Percentiles rank a stretch among this genome's conserved stretches.
Conservation (phyloP, 2,329 filamentous ascomycete genomes). For the Metarhizium anisopliae region DNA sequence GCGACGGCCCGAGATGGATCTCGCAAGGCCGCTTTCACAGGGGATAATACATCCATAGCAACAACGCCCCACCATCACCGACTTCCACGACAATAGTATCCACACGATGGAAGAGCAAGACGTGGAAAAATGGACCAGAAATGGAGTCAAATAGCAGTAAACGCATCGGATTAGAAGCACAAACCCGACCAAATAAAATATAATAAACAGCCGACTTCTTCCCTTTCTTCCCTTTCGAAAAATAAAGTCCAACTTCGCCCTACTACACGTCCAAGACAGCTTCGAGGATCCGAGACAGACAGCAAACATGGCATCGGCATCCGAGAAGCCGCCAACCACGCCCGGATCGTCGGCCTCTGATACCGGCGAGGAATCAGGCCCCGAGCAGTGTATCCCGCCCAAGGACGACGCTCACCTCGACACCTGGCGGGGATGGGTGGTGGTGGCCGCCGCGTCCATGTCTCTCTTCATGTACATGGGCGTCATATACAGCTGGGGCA, state of each 20-base stretch:
- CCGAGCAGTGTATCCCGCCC: not conserved
- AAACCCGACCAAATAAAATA: not conserved
- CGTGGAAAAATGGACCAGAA: not conserved
- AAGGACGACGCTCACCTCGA: constrained; percentile 7
- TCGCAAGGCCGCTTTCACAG: too few species aligned
- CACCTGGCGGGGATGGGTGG: constrained; percentile 15
- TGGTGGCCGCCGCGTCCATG: constrained; percentile 15
- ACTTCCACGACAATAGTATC: not conserved
- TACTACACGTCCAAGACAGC: too few species aligned
- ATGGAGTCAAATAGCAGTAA: not conserved
- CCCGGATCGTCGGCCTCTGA: not conserved
- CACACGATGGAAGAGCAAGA: not conserved
- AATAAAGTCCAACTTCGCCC: not conserved
- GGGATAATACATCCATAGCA: not conserved
- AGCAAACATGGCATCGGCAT: not conserved
- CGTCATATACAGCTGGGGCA: constrained; percentile 19
- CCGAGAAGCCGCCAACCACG: not conserved
- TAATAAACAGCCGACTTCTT: not conserved
- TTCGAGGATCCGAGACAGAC: not conserved
- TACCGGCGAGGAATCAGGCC: not conserved
- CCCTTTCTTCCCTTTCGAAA: not conserved
- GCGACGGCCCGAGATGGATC: not conserved
- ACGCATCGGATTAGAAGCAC: not conserved
- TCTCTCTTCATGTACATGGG: constrained; percentile 20
- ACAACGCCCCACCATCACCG: not conserved